Base-by-base conservation (phyloP, 148 eudicot genomes). In the Arbutus unedo region DNA sequence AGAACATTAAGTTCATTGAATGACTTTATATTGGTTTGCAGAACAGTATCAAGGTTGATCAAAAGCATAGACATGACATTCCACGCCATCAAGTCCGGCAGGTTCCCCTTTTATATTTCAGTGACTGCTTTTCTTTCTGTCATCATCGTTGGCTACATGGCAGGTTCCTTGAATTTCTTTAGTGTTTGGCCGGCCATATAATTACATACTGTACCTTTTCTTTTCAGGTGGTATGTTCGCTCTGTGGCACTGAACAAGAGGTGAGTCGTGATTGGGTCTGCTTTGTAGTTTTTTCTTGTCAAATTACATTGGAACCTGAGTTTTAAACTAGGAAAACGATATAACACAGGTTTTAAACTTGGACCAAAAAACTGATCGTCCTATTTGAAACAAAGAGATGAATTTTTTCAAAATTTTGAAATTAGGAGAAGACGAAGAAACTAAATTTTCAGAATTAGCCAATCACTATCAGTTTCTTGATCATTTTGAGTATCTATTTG, bases 191-290 rank as follows among this genome's bases (percentile, higher is more conserved):
- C 47, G 10, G 23, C 51, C 44, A 64, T 8, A 49, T 19, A 2
- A 55, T 45, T 41, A 66, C 14, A 3, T 25, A 8, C 49, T 41
- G 4, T 8, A 21, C 64, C 47, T 76, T 81, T 15, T 77, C 23
- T 56, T 86, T 80, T 31, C 91, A 95, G 98, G 91, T 94, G 66
- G 89, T 93, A 77, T 95, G 98, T 78, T 92, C 96, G 47, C 92
- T 92, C 6, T 94, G 98, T 83, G 91, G 90, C 82, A 94, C 98
- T 75, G 98, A 94, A 85, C 98, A 95, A 87, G 95, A 91, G 96
- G 98, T 92, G 83, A 80, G 96, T 84, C 21, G 6, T 71, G 44
- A n/a, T 81, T 81, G 13, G 8, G n/a, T 54, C 70, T 81, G 51
- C 44, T 16, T 50, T 14, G 75, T 66, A 38, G 14, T 19, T 81